phyloP scores from a whole-genome alignment of 2,329 filamentous ascomycete species.

The Epichloe hybrida region DNA sequence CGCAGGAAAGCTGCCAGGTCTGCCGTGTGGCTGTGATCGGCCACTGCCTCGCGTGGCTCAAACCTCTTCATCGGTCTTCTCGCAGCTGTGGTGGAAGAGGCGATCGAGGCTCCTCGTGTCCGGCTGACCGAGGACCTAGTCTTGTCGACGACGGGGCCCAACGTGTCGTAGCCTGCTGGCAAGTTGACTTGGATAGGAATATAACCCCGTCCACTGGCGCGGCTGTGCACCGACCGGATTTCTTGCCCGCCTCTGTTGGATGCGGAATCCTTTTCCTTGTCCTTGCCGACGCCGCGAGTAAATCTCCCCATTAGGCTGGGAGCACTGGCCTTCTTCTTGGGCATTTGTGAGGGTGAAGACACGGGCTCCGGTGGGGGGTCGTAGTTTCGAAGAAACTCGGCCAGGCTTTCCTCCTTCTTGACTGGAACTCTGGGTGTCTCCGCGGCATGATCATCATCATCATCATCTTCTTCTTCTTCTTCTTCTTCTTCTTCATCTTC shows the following conservation, averaged over 20 bases:
- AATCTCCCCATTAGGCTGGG: conserved; percentile 50
- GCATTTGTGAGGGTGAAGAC: conserved; percentile 18
- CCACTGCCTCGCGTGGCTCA: conserved; percentile 39
- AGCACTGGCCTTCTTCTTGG: conserved; percentile 52
- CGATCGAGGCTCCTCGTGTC: conserved; percentile 11
- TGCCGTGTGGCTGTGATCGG: conserved; percentile 41
- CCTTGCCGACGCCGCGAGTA: conserved; percentile 18
- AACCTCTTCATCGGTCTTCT: conserved; percentile 44
- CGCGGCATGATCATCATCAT: conserved; percentile 36
- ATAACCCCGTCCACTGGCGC: conserved; percentile 26
- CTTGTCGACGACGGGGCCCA: conserved; percentile 16
- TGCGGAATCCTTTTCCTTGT: conserved; percentile 14
- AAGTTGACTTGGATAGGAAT: conserved; percentile 41
- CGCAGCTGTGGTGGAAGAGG: conserved; percentile 16
- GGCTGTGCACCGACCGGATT: conserved; percentile 24
- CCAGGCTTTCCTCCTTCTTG: conserved; percentile 51
- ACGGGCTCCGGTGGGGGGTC: conserved; percentile 46
- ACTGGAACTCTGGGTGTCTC: conserved; percentile 24
- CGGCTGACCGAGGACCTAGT: conserved; percentile 4
- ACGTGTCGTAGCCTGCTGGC: conserved; percentile 31
- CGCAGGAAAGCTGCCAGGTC: conserved; percentile 63
- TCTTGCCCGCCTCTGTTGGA: conserved; percentile 8
- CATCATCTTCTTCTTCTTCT: conserved; percentile 34
- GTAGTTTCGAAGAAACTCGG: conserved; percentile 60
- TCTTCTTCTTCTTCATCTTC: conserved; percentile 21